Conservation (phyloP, 768 basidiomycete species). For the Scleroderma citrinum region DNA sequence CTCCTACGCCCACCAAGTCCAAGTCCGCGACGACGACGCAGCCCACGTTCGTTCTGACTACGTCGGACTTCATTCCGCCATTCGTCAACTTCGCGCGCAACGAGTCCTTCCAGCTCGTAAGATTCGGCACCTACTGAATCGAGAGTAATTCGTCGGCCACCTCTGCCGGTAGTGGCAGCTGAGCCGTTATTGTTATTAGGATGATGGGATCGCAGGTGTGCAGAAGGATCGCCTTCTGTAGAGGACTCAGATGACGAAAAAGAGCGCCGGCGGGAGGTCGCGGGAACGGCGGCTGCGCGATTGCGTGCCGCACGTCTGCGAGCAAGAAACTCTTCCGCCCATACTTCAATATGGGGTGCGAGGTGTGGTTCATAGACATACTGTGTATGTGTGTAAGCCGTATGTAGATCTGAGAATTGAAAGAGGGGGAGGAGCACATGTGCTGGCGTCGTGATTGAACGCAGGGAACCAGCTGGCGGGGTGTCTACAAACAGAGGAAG, state of each 20-base stretch:
- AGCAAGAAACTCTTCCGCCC: slow-evolving; percentile 30
- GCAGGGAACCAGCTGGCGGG: neutral
- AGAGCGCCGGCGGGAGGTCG: slow-evolving; percentile 10
- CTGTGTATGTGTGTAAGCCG: slow-evolving; percentile 25
- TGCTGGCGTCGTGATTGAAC: neutral
- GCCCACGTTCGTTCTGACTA: slow-evolving; percentile 14
- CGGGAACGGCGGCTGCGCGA: slow-evolving; percentile 17
- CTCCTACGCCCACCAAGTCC: slow-evolving; percentile 6
- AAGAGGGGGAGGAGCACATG: no score
- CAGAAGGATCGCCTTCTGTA: neutral
- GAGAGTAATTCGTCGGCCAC: slow-evolving; percentile 3
- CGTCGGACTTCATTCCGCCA: slow-evolving; percentile 44
- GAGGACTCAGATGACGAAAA: slow-evolving; percentile 3
- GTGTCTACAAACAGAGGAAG: no score
- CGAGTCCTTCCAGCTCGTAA: slow-evolving; percentile 50
- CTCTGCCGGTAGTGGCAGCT: neutral
- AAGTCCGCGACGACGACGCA: slow-evolving; percentile 7
- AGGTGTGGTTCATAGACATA: slow-evolving; percentile 68
- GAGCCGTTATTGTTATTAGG: neutral
- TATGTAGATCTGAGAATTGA: no score
- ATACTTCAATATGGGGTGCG: slow-evolving; percentile 51
- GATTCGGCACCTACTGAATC: slow-evolving; percentile 16
- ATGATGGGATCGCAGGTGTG: neutral
- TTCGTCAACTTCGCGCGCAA: slow-evolving; percentile 44
- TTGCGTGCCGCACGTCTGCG: slow-evolving; percentile 23